Evolutionary conservation across 495 filamentous ascomycete genomes (phyloP), one percentile per base, ranked within the genome.

Genomic region (Penicillium ochrochloron): DNA sequence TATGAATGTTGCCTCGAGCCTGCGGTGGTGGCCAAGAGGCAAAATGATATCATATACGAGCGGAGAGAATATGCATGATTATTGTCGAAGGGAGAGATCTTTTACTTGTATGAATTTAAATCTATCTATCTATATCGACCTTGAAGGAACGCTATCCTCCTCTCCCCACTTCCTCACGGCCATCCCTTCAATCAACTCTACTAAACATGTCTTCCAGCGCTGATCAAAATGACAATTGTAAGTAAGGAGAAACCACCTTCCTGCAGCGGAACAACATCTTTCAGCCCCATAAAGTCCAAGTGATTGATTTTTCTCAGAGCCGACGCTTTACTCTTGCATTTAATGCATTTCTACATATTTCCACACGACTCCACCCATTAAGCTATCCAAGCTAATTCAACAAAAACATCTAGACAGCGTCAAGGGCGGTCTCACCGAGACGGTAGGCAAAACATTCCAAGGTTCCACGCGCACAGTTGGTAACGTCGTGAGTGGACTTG

Each of bases 381-480:
- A 12, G 27, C 15, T 9, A 9, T 8, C 14, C 4, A 5, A 31
- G 25, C 48, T 41, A 41, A 60, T 53, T 12, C 6, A 8, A 3
- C 25, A 12, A 19, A 23, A 2, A 11, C 19, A 17, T 39, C 33
- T 44, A 72, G 70, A 54, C 37, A 57, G 44, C 53, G 61, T 72
- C 48, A 23, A 64, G 31, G 59, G 65, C 29, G 70, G 70, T 34
- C 37, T 72, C 57, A 62, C 65, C 39, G 57, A 65, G 34, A 56
- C 57, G 4, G 48, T 67, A 17, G 67, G 70, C 10, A 67, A 61
- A 42, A 70, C 70, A 5, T 62, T 65, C 33, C 51, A 57, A n/a
- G 70, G 68, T 21, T 57, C 70, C 11, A 65, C 66, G 1, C 54
- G 44, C n/a, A 73, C 70, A 21, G 52, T 68, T 8, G 70, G 70